Evolutionary conservation across 306 rosid genomes (phyloP).

Genomic region (Vachellia collinsii): DNA sequence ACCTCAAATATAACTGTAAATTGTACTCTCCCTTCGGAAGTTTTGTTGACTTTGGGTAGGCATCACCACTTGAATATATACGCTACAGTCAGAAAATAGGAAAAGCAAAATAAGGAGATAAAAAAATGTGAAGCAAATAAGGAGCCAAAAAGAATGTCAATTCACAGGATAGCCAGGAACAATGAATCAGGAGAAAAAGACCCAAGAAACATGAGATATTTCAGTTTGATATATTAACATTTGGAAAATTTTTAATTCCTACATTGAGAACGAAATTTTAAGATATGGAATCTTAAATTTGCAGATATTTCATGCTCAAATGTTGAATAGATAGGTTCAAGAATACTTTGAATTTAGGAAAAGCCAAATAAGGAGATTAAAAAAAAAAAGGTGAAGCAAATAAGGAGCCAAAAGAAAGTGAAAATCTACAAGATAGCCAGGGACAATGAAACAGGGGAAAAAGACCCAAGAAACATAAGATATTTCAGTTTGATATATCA

Average conservation of each 20-base stretch:
- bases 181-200: background rate
- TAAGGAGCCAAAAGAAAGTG: no score
- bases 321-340: background rate
- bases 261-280: background rate
- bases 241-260: background rate
- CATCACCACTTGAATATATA: slow-evolving; percentile 81
- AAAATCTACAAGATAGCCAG: no score
- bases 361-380: no score
- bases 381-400: no score
- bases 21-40: slow-evolving; percentile 95
- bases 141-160: slow-evolving; percentile 12
- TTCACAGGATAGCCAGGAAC: slow-evolving; percentile 9
- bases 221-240: background rate
- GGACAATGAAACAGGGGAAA: no score
- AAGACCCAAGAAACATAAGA: background rate
- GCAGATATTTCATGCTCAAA: background rate
- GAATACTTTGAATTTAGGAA: background rate
- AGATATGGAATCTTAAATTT: background rate
- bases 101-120: slow-evolving; percentile 14
- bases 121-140: slow-evolving; percentile 33
- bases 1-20: slow-evolving; percentile 84
- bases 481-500: background rate
- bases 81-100: slow-evolving; percentile 57
- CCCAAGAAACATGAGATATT: slow-evolving; percentile 12
- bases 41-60: slow-evolving; percentile 70